Conservation (phyloP, 768 basidiomycete species). For the Kondoa subrosea region DNA sequence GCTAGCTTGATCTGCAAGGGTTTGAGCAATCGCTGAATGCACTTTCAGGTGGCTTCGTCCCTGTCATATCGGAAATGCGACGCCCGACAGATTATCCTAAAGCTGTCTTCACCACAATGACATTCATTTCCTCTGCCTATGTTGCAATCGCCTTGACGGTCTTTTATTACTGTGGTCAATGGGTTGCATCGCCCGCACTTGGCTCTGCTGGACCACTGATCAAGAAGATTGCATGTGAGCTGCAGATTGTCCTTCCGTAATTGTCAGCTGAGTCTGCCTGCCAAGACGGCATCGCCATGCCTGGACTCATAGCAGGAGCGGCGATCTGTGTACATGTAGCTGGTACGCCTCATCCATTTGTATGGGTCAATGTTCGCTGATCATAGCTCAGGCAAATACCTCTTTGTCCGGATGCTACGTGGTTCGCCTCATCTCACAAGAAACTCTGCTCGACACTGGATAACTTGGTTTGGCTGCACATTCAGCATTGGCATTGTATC, state of each 20-base stretch:
- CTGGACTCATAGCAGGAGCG: conserved; percentile 24
- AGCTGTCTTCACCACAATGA: conserved; percentile 27
- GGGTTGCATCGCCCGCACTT: conserved; percentile 28
- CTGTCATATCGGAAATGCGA: conserved; percentile 5
- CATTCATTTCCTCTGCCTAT: conserved; percentile 25
- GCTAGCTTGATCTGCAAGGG: no score
- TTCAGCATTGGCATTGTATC: conserved; percentile 15
- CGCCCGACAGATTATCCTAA: conserved; percentile 30
- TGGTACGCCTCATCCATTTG: neutral
- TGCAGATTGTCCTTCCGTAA: neutral
- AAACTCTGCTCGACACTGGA: conserved; percentile 22
- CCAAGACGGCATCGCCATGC: conserved; percentile 26
- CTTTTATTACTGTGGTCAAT: conserved; percentile 19
- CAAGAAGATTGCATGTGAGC: conserved; percentile 20
- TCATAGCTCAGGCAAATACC: conserved; percentile 23
- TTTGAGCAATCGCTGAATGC: no score
- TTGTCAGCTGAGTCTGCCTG: neutral
- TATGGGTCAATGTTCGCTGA: neutral
- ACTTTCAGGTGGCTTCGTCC: conserved; percentile 9
- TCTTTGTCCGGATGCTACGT: conserved; percentile 26
- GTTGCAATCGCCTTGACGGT: conserved; percentile 27
- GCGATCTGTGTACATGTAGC: neutral
- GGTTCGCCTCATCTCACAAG: conserved; percentile 20
- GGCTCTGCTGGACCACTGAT: conserved; percentile 28
- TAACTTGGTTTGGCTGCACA: conserved; percentile 19